These are phyloP conservation scores for Zasmidium cellare DNA, from an alignment of 2,329 filamentous ascomycete genomes.

Conservation along the genomic window DNA sequence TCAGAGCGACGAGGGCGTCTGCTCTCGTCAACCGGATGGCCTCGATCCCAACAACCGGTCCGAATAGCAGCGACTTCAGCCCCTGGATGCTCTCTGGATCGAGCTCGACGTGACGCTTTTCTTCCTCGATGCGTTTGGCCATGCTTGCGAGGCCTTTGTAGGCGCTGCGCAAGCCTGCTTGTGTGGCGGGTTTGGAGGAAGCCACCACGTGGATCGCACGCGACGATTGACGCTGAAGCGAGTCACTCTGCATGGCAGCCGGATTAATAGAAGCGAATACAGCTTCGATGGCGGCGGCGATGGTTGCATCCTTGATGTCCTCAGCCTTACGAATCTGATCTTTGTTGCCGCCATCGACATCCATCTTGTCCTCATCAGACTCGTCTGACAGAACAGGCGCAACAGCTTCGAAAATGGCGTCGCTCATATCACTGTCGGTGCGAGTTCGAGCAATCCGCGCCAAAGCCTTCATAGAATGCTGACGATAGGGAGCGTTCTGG, in stretches of 20 bases:
- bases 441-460: constrained; percentile 71
- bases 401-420: constrained; percentile 66
- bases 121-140: constrained; percentile 12
- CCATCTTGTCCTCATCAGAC: constrained; percentile 63
- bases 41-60: constrained; percentile 27
- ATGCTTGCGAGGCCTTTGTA: constrained; percentile 24
- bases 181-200: constrained; percentile 13
- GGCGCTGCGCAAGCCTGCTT: constrained; percentile 21
- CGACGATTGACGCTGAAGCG: constrained; percentile 17
- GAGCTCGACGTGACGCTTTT: constrained; percentile 5
- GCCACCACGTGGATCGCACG: constrained; percentile 23
- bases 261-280: constrained; percentile 34
- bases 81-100: constrained; percentile 10
- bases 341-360: constrained; percentile 55
- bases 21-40: constrained; percentile 30
- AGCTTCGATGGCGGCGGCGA: constrained; percentile 31
- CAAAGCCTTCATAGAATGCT: constrained; percentile 70
- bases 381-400: constrained; percentile 60
- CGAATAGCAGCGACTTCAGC: constrained; percentile 28
- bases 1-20: constrained; percentile 28
- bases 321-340: constrained; percentile 22
- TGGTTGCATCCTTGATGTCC: constrained; percentile 28
- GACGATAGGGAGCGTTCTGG: constrained; percentile 81
- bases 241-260: constrained; percentile 14
- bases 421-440: constrained; percentile 68